Conservation (phyloP, 2,329 filamentous ascomycete genomes). For the Alternaria solani region DNA sequence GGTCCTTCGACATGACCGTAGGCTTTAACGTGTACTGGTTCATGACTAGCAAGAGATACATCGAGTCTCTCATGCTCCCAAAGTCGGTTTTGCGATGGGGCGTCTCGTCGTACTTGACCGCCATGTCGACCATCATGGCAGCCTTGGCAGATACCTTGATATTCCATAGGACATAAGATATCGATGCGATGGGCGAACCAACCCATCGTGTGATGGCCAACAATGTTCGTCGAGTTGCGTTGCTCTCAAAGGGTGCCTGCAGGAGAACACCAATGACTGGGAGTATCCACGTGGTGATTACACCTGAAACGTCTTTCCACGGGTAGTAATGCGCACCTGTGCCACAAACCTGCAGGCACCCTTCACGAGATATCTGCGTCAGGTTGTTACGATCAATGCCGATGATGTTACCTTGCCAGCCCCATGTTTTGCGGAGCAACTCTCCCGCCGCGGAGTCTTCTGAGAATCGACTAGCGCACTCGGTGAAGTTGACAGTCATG, state of each 20-base stretch:
- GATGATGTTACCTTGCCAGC: slow-evolving; percentile 25
- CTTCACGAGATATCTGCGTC: slow-evolving; percentile 44
- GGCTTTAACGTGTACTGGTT: slow-evolving; percentile 56
- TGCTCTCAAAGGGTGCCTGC: slow-evolving; percentile 55
- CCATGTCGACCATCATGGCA: slow-evolving; percentile 53
- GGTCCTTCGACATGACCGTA: slow-evolving; percentile 17
- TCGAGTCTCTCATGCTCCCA: slow-evolving; percentile 53
- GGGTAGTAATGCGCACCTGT: slow-evolving; percentile 41
- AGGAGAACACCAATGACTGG: slow-evolving; percentile 51
- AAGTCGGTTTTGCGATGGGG: slow-evolving; percentile 44
- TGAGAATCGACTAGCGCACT: slow-evolving; percentile 9
- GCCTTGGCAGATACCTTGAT: slow-evolving; percentile 52
- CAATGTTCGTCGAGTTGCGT: slow-evolving; percentile 47
- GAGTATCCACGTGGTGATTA: slow-evolving; percentile 54
- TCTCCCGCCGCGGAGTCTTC: neutral
- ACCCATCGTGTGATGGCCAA: slow-evolving; percentile 50
- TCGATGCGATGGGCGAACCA: slow-evolving; percentile 49
- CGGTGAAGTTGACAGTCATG: neutral
- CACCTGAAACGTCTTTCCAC: slow-evolving; percentile 42
- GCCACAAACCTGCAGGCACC: slow-evolving; percentile 49
- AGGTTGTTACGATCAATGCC: slow-evolving; percentile 16
- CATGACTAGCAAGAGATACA: slow-evolving; percentile 56
- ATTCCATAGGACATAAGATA: slow-evolving; percentile 53
- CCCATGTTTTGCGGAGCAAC: slow-evolving; percentile 16
- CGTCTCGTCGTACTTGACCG: slow-evolving; percentile 41